Evolutionary conservation across 2,329 filamentous ascomycete genomes (phyloP), one percentile per base, ranked within the genome.

Genomic region (Neonectria neomacrospora): DNA sequence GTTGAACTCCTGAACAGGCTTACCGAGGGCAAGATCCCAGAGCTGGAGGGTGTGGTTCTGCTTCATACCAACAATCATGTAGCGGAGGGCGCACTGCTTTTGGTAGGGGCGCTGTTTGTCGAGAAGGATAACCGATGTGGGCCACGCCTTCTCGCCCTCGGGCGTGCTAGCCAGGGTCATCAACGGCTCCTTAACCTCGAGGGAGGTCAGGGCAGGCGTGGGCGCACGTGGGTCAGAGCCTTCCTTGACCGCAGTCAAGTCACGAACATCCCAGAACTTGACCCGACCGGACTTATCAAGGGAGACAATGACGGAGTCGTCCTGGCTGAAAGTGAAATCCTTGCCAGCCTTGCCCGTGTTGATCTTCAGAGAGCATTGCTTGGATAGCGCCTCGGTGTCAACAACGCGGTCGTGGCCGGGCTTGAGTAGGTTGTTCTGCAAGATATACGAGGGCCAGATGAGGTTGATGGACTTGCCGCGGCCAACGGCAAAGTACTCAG

Each of bases 1-100:
- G 77, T 97, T 96, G 77, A 99, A 90, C 81, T 99, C 96, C 78
- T 99, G 95, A 39, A 99, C 96, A 30, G 94, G 93, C 80, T 97
- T 97, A 70, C 91, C 92, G 34, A 99, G 89, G 44, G 92, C 94
- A 75, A 99, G 89, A 82, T 99, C 96, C 96, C 96, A 99, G 47
- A 99, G 88, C 83, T 99, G 96, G 66, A 99, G 88, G 59, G 95
- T 96, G 81, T 99, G 96, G 80, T 99, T 99, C 79, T 99, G 96
- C 83, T 98, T 97, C 88, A 98, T 93, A 73, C 96, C 96, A 66
- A 99, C 93, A 76, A 99, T 90, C 82, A 99, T 91, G 82, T 99
- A 99, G 65, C 96, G 90, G 67, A 97, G 85, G 51, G 96, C 94
- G 74, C 92, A 91, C 64, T 92, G 91, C 81, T 96, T 97, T 81